Conservation (phyloP, 2,329 filamentous ascomycete species). For the Calonectria montana region DNA sequence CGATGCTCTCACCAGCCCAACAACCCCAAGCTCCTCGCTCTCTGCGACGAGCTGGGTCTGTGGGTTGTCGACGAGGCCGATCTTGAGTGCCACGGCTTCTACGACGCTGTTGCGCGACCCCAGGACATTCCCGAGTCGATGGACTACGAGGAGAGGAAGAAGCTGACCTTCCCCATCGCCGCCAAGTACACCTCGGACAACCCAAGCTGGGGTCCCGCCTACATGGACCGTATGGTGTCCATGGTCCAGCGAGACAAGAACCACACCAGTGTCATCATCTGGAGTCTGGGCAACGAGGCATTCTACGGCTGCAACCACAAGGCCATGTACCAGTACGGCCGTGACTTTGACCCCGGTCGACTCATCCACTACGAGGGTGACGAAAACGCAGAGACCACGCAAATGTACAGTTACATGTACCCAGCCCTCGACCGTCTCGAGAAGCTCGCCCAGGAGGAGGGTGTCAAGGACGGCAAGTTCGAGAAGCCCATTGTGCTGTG, state of each 20-base stretch:
- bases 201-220: slow-evolving; percentile 69
- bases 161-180: slow-evolving; percentile 63
- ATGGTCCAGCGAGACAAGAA: slow-evolving; percentile 78
- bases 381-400: slow-evolving; percentile 66
- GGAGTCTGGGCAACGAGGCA: slow-evolving; percentile 80
- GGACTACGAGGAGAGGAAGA: slow-evolving; percentile 71
- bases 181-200: slow-evolving; percentile 72
- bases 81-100: slow-evolving; percentile 66
- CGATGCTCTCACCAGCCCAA: slow-evolving; percentile 77
- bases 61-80: slow-evolving; percentile 68
- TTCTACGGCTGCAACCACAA: slow-evolving; percentile 77
- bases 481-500: slow-evolving; percentile 70
- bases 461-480: slow-evolving; percentile 57
- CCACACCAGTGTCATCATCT: slow-evolving; percentile 76
- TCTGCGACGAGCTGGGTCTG: slow-evolving; percentile 74
- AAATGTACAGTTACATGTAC: slow-evolving; percentile 79
- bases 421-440: slow-evolving; percentile 63
- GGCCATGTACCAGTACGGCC: slow-evolving; percentile 74
- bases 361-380: slow-evolving; percentile 77
- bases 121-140: slow-evolving; percentile 65
- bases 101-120: slow-evolving; percentile 60
- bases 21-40: slow-evolving; percentile 68
- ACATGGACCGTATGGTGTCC: slow-evolving; percentile 74
- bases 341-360: slow-evolving; percentile 66
- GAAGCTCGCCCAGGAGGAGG: slow-evolving; percentile 56